Percentiles rank a stretch among this genome's conserved stretches.
These are phyloP conservation scores for Alternaria solani DNA, from an alignment of 2,329 filamentous ascomycete species.

Conservation along the genomic window DNA sequence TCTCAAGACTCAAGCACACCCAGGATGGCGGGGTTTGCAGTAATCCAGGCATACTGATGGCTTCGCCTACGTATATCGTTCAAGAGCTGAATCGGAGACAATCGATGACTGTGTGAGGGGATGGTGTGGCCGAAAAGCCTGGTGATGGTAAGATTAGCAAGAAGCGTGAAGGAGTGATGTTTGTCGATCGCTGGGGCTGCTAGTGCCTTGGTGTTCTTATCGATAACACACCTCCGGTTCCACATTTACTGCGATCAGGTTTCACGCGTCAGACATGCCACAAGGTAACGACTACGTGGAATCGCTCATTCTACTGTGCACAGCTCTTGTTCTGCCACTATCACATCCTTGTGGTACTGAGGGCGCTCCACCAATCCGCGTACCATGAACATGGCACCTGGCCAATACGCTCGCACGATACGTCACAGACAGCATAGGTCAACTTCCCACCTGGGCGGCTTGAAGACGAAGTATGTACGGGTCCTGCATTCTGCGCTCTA, in stretches of 20 bases:
- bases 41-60: background rate
- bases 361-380: background rate
- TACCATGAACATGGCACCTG: background rate
- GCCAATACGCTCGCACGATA: background rate
- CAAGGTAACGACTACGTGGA: background rate
- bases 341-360: background rate
- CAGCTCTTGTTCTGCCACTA: background rate
- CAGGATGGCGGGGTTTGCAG: background rate
- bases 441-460: background rate
- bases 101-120: background rate
- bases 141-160: background rate
- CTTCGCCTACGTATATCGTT: background rate
- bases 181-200: background rate
- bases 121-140: background rate
- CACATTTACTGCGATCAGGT: background rate
- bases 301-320: background rate
- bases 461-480: background rate
- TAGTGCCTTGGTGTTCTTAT: background rate
- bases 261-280: background rate
- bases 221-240: too few species aligned
- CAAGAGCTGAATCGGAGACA: background rate
- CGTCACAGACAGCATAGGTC: background rate
- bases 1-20: background rate
- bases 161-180: background rate
- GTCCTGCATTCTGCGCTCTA: background rate